phyloP scores from a whole-genome alignment of 2,329 filamentous ascomycete species.

The Cladosporium sp. region DNA sequence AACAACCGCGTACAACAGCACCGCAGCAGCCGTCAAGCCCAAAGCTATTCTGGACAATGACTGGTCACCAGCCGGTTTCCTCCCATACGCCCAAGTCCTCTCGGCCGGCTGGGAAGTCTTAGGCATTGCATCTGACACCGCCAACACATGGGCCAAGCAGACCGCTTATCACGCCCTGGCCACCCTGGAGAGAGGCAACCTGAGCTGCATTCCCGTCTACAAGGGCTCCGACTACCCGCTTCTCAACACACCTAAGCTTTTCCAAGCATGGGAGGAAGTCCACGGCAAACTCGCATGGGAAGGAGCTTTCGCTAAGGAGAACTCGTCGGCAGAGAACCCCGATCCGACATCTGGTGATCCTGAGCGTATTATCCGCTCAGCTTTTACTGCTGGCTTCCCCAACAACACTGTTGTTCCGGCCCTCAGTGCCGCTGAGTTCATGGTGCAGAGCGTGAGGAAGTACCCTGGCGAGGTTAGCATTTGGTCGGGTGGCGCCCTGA shows the following conservation, averaged over 20 bases:
- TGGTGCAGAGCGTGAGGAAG: conserved; percentile 43
- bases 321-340: conserved; percentile 38
- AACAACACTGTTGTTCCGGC: conserved; percentile 39
- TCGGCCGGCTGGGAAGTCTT: conserved; percentile 44
- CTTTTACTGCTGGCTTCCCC: conserved; percentile 46
- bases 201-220: conserved; percentile 48
- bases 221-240: conserved; percentile 46
- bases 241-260: conserved; percentile 42
- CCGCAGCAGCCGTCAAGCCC: neutral
- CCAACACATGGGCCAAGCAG: conserved; percentile 46
- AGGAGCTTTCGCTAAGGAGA: conserved; percentile 43
- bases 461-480: conserved; percentile 50
- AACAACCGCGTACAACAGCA: neutral
- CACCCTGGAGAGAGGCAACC: conserved; percentile 43
- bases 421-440: conserved; percentile 42
- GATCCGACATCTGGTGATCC: conserved; percentile 47
- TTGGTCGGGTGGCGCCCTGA: conserved; percentile 44
- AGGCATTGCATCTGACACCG: conserved; percentile 39
- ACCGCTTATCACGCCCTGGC: conserved; percentile 44
- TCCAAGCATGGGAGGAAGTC: conserved; percentile 43
- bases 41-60: conserved; percentile 47
- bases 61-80: conserved; percentile 41
- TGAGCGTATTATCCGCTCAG: conserved; percentile 36
- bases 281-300: conserved; percentile 45
- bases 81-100: conserved; percentile 43